Base-by-base conservation (phyloP, 2,329 filamentous ascomycete species). In the Dactylellina drechsleri region DNA sequence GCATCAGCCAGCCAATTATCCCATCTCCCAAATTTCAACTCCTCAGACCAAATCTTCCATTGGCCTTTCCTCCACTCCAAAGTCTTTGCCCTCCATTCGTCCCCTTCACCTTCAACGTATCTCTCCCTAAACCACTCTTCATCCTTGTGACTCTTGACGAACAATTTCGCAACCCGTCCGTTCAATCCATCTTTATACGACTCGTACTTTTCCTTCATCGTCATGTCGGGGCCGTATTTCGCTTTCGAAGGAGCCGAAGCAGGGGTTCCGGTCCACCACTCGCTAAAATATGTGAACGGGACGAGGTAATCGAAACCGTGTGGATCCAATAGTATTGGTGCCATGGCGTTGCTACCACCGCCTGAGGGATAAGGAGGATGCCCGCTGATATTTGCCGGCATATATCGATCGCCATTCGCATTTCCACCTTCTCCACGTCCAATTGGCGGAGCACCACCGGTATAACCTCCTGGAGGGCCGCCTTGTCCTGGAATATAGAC, bases 121-220 rank as follows among this genome's bases (percentile, higher is more conserved):
- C 92, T 90, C 83, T 99, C 95, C 79, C 90, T 92, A 84, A 99
- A 99, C 95, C 95, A 99, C 81, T 99, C 94, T 82, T 99, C 95
- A 50, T 89, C 89, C 81, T 96, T 97, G 83, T 99, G 95, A 79
- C 93, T 91, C 58, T 90, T 88, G 49, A 99, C 95, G 81, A 99
- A 99, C 0, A 87, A 85, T 77, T 93, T 89, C 0, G 95, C 93
- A 90, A 97, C 94, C 81, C 89, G 90, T 2, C 86, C 88, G 79
- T 90, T 88, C 1, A 91, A 83, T 41, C 90, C 88, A 79, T 90
- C 88, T 78, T 90, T 90, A 80, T 91, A 91, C 0, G 84, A 77
- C 79, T 91, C 88, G 78, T 90, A 90, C 18, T 67, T 76, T 16
- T 73, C 65, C 58, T 78, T 78, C 77, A 70, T 78, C 28, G 66